Conservation (phyloP, 2,329 filamentous ascomycete species). For the Parastagonospora avenae region DNA sequence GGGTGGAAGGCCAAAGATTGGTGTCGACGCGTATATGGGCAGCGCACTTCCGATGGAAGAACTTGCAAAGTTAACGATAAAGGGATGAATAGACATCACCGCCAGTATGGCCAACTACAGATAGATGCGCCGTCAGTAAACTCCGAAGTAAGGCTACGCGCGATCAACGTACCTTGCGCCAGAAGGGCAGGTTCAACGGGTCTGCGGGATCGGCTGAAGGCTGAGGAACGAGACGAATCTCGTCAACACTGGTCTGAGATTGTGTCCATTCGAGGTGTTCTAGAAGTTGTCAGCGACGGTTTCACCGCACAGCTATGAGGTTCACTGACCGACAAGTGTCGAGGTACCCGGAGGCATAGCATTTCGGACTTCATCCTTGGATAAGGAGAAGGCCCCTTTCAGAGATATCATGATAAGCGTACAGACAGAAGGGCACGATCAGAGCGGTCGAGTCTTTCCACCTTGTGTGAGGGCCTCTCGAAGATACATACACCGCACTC, state of each 20-base stretch:
- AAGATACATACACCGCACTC: neutral
- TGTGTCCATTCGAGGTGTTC: slow-evolving; percentile 37
- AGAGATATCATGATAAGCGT: slow-evolving; percentile 39
- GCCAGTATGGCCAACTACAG: slow-evolving; percentile 32
- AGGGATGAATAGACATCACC: slow-evolving; percentile 47
- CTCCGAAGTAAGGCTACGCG: too few species aligned
- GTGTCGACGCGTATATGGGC: slow-evolving; percentile 40
- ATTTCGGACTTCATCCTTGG: slow-evolving; percentile 46
- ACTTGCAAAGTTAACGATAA: slow-evolving; percentile 46
- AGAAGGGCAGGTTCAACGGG: slow-evolving; percentile 47
- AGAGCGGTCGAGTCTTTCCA: neutral
- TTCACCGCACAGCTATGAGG: neutral
- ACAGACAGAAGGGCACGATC: neutral
- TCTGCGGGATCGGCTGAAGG: slow-evolving; percentile 49
- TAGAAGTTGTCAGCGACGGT: slow-evolving; percentile 10
- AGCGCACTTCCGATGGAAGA: slow-evolving; percentile 45
- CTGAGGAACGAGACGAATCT: slow-evolving; percentile 46
- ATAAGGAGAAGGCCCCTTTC: slow-evolving; percentile 44
- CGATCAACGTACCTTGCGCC: slow-evolving; percentile 32
- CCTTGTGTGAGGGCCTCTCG: neutral
- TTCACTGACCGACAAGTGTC: slow-evolving; percentile 44
- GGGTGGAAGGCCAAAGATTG: slow-evolving; percentile 36
- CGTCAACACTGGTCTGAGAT: slow-evolving; percentile 39
- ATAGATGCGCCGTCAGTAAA: too few species aligned
- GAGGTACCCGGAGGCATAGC: slow-evolving; percentile 49